These are phyloP conservation scores for Pisolithus tinctorius DNA, from an alignment of 768 basidiomycete species.

Conservation along the genomic window DNA sequence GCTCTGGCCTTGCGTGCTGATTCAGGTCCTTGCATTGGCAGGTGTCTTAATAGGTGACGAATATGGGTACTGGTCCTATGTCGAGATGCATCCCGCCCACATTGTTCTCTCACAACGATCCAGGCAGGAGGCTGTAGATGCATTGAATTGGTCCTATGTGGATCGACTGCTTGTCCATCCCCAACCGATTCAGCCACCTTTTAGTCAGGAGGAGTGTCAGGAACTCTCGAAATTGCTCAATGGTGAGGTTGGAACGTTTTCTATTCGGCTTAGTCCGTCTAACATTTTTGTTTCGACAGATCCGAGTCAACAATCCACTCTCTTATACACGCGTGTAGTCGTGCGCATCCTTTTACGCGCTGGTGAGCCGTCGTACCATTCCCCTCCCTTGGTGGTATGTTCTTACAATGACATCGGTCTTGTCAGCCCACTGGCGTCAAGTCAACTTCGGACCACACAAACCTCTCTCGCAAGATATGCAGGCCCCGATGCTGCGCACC, in stretches of 20 bases:
- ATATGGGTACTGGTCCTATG: constrained; percentile 76
- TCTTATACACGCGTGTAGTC: constrained; percentile 57
- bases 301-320: constrained; percentile 15
- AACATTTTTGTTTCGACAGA: constrained; percentile 7
- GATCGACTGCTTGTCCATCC: constrained; percentile 65
- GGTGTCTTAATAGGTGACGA: constrained; percentile 56
- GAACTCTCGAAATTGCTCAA: constrained; percentile 59
- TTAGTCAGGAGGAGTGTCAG: constrained; percentile 70
- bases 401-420: no score
- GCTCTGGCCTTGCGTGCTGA: neutral
- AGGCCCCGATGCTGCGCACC: constrained; percentile 40
- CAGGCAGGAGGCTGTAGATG: constrained; percentile 63
- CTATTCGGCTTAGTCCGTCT: neutral
- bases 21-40: constrained; percentile 16
- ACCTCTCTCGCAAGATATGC: constrained; percentile 52
- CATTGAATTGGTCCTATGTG: constrained; percentile 75
- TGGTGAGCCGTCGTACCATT: constrained; percentile 36
- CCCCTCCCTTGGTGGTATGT: no score
- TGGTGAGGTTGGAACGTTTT: constrained; percentile 11
- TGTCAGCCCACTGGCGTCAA: constrained; percentile 60
- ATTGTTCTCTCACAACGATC: constrained; percentile 47
- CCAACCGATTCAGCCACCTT: constrained; percentile 53
- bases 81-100: constrained; percentile 77
- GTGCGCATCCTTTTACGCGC: constrained; percentile 64
- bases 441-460: constrained; percentile 62